Evolutionary conservation across 441 rosid genomes (phyloP), one percentile per base, ranked within the genome.

Genomic region (Populus hybrid): DNA sequence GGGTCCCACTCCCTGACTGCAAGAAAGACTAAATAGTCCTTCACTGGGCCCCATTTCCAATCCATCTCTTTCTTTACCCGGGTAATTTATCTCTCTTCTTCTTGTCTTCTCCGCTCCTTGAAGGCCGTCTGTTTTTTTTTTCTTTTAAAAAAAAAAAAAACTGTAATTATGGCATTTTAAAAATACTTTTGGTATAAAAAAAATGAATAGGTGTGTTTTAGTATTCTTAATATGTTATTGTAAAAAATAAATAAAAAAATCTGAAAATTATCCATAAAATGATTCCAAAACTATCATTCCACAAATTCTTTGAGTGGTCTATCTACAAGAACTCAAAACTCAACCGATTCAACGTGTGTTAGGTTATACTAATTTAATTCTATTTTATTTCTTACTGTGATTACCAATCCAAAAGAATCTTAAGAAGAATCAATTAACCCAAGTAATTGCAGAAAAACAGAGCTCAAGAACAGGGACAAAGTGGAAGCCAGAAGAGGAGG

Each of bases 1-100:
- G 50, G 80, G 67, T 11, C 80, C 80, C 74, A 24, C 28, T 30
- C 9, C 42, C 76, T 67, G 38, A 76, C 69, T 28, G 14, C 66
- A 0, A n/a, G 21, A 61, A 61, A 8, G 7, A 10, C 68, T 65
- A 24, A 24, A 65, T 24, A 21, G 68, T 10, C 7, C 68, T 64
- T 26, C 7, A 21, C 67, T 26, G 38, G 70, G 70, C 32, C 70
- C 69, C 35, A 67, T 14, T 3, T 14, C 35, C 57, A 16, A 3
- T 24, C 20, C 38, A 35, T 35, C 28, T 24, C 26, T 5, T 40
- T 40, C 46, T 40, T 46, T 14, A 14, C 57, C 57, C 18, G 57
- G 57, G 57, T 14, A 50, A 50, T 5, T 50, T 50, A 5, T 50
- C 57, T 14, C 5, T 18, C 10, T 64, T n/a, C 38, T 35, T 35